phyloP scores from a whole-genome alignment of 2,329 filamentous ascomycete species.

The Aspergillus neoniger region DNA sequence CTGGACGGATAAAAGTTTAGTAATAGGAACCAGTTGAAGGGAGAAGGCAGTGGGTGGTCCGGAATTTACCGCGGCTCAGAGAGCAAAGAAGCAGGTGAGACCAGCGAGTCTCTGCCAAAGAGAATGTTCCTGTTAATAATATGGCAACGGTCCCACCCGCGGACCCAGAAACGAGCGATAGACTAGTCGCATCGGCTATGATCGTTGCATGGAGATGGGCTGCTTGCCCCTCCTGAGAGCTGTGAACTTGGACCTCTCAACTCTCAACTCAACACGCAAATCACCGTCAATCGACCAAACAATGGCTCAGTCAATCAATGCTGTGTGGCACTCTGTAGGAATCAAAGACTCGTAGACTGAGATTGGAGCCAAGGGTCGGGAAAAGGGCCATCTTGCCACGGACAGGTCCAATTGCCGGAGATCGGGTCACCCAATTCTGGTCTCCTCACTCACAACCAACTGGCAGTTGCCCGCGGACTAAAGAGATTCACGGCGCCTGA shows the following conservation, averaged over 20 bases:
- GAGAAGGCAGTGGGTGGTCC: not conserved
- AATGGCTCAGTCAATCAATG: not conserved
- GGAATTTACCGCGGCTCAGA: constrained; percentile 11
- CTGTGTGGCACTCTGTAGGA: too few relatives aligned
- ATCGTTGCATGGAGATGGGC: constrained; percentile 7
- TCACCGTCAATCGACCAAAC: not conserved
- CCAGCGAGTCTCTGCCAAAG: constrained; percentile 23
- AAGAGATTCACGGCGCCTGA: constrained; percentile 2
- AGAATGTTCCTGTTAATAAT: constrained; percentile 30
- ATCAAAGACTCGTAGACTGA: too few relatives aligned
- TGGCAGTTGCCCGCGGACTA: too few relatives aligned
- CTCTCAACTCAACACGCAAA: not conserved
- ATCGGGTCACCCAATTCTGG: not conserved
- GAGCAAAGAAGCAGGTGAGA: not conserved
- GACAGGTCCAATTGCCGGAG: not conserved
- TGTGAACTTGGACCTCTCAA: not conserved
- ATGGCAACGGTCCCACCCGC: constrained; percentile 4
- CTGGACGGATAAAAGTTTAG: constrained; percentile 9
- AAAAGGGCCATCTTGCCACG: not conserved
- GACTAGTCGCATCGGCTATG: not conserved
- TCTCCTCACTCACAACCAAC: not conserved
- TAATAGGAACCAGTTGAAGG: not conserved
- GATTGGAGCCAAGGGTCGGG: too few relatives aligned
- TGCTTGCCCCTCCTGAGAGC: not conserved
- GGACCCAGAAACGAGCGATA: not conserved